Evolutionary conservation across 2,329 filamentous ascomycete species (phyloP), one percentile per base, ranked within the genome.

Genomic region (Chrysoporthe puriensis): DNA sequence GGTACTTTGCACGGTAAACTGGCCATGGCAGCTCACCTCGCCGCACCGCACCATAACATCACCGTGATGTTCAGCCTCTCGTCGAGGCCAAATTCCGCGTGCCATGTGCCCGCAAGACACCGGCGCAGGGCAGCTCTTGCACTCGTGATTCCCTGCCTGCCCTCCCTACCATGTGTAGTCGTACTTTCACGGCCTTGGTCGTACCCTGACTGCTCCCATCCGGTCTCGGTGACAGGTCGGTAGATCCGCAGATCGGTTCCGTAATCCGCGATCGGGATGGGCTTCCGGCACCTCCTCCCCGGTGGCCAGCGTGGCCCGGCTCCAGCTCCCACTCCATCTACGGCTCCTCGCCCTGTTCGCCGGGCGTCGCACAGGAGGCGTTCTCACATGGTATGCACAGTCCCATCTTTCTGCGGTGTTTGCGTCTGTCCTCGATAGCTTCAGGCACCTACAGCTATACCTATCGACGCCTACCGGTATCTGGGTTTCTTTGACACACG

Each of bases 191-290:
- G 26, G 26, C 26, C 26, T 26, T 26, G 26, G 26, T 26, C 26
- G 26, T 26, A 26, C 34, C n/a, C 34, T 9, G 16, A 11, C 54
- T 11, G 32, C 3, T n/a, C 8, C 34, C 34, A 57, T 57, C 64
- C 58, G 64, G 48, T 56, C 21, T 60, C 64, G 64, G 52, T 58
- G 16, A 62, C 36, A 7, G 26, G 26, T 26, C 26, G 26, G 26
- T 58, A 63, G 36, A 50, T 61, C 48, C 21, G 63, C 64, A 26
- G 50, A 54, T 54, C 64, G 60, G 54, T 34, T 63, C 64, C 60
- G 64, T 58, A n/a, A 66, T 66, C 64, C 50, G 64, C 59, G 44
- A 52, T 59, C 34, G 64, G 59, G 48, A 36, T 14, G 6, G 18
- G 21, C 34, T 18, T 44, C 60, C 50, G 60, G 60, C 50, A 54